Evolutionary conservation across 2,329 filamentous ascomycete genomes (phyloP).

Genomic region (Aspergillus hiratsukae): DNA sequence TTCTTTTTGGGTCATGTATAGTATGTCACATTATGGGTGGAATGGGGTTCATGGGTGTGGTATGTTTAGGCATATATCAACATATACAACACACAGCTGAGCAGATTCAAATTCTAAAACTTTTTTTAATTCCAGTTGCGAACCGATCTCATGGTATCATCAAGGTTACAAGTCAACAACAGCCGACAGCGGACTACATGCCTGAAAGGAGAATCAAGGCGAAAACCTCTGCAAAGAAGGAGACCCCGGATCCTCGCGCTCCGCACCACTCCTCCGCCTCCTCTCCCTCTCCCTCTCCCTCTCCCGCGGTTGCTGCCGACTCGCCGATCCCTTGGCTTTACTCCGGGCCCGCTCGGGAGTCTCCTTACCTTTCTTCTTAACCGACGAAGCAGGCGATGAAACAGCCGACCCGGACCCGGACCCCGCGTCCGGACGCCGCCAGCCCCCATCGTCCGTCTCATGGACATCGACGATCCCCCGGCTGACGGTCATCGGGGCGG

Average conservation of each 20-base stretch:
- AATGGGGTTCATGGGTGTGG: neutral
- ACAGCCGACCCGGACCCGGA: neutral
- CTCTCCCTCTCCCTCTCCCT: slow-evolving; percentile 18
- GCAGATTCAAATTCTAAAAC: neutral
- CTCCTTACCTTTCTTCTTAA: slow-evolving; percentile 6
- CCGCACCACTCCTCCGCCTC: slow-evolving; percentile 17
- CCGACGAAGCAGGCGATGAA: slow-evolving; percentile 7
- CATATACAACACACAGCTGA: neutral
- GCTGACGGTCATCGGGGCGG: slow-evolving; percentile 8
- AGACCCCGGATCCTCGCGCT: slow-evolving; percentile 11
- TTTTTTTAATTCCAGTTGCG: neutral
- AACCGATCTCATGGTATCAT: neutral
- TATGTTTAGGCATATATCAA: neutral
- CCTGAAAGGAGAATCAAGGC: neutral
- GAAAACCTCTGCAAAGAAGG: slow-evolving; percentile 2
- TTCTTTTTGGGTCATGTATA: neutral
- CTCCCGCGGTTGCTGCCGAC: slow-evolving; percentile 8
- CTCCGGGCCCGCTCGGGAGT: slow-evolving; percentile 11
- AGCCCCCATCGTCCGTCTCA: slow-evolving; percentile 20
- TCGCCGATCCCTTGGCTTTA: slow-evolving; percentile 8
- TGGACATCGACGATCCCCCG: slow-evolving; percentile 18
- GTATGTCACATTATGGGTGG: neutral
- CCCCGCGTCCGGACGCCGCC: slow-evolving; percentile 9
- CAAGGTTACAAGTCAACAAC: neutral
- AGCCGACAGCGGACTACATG: neutral